Percentiles rank a stretch among this genome's conserved stretches.
Evolutionary conservation across 345 rosid genomes (phyloP).

Genomic region (Syzygium aqueum): DNA sequence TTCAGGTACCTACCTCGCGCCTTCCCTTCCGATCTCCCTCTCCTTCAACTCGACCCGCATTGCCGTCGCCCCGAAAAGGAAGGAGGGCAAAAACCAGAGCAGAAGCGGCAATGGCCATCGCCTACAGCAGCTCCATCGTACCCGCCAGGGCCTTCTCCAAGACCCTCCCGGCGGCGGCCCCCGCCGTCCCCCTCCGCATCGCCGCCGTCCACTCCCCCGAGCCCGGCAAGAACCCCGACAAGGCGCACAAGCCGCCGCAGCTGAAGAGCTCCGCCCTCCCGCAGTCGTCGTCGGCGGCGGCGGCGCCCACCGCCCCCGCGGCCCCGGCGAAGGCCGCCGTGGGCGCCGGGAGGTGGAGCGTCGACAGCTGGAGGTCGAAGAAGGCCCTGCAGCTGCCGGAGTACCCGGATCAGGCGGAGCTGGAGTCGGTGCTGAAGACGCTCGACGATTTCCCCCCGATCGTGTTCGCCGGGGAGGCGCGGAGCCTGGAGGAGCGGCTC

Average conservation of each 20-base stretch:
- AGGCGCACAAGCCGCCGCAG: not conserved
- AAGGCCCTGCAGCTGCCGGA: constrained; percentile 17
- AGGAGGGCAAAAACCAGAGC: not conserved
- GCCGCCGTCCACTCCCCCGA: constrained; percentile 3
- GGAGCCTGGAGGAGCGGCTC: constrained; percentile 12
- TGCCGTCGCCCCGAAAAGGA: not conserved
- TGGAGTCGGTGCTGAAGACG: constrained; percentile 13
- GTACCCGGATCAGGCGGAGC: constrained; percentile 13
- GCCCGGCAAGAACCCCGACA: not conserved
- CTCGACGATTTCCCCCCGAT: constrained; percentile 14
- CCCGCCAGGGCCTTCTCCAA: not conserved
- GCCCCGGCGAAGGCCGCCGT: not conserved
- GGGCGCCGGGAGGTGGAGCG: constrained; percentile 1
- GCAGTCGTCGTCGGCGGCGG: not conserved
- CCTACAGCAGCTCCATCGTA: not conserved
- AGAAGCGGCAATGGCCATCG: not conserved
- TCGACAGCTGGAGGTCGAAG: constrained; percentile 18
- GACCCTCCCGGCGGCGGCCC: not conserved
- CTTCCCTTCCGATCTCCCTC: not conserved
- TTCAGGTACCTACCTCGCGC: not conserved
- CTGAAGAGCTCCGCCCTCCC: not conserved
- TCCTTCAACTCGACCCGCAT: not conserved
- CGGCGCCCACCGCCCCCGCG: not conserved
- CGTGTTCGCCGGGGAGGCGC: constrained; percentile 18
- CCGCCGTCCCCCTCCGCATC: not conserved